These are phyloP conservation scores for Thinopyrum elongatum DNA, from an alignment of 176 grass and related monocot species.

Conservation along the genomic window DNA sequence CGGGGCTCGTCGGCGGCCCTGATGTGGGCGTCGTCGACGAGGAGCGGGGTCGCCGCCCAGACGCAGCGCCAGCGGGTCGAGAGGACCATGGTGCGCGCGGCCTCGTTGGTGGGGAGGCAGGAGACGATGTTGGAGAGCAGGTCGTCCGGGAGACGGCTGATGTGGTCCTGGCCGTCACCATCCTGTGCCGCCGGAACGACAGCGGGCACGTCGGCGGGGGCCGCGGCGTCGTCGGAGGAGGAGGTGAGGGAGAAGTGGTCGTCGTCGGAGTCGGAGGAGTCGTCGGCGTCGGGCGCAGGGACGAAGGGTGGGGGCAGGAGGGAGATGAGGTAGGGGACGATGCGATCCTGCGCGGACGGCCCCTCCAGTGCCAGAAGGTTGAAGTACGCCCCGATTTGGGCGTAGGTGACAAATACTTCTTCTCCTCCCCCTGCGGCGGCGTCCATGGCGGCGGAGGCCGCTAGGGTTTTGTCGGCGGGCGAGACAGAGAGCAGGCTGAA, in stretches of 20 bases:
- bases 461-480: not conserved
- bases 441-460: not conserved
- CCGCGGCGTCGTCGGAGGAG: not conserved
- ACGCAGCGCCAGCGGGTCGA: constrained; percentile 22
- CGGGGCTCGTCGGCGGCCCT: not conserved
- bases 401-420: not conserved
- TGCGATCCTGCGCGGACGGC: too few relatives aligned
- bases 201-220: too few relatives aligned
- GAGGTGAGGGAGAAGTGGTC: not conserved
- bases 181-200: not conserved
- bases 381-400: not conserved
- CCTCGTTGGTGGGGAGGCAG: constrained; percentile 33
- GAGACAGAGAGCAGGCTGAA: not conserved
- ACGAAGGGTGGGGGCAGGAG: too few relatives aligned
- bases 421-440: not conserved
- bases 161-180: constrained; percentile 19
- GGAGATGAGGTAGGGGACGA: too few relatives aligned
- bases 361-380: too few relatives aligned
- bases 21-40: constrained; percentile 42
- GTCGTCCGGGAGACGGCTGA: constrained; percentile 11
- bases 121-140: constrained; percentile 34
- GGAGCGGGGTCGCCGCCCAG: constrained; percentile 29
- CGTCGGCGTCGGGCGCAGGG: too few relatives aligned
- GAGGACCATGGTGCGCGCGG: constrained; percentile 29
- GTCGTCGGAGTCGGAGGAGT: too few relatives aligned